Evolutionary conservation across 768 basidiomycete species (phyloP), one percentile per base, ranked within the genome.

Genomic region (Xanthoconium stramineum): DNA sequence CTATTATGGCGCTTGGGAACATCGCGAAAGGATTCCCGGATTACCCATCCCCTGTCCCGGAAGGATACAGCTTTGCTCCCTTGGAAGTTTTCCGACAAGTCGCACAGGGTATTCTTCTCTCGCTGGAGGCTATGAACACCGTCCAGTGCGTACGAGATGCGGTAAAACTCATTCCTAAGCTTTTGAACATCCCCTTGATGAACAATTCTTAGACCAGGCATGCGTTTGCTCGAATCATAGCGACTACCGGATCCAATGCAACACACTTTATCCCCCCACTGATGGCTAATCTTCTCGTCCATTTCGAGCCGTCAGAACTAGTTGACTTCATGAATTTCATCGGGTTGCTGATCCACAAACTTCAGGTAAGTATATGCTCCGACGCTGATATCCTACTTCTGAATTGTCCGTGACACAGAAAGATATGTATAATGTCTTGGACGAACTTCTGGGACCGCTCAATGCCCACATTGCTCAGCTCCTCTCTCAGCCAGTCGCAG

Each of bases 11-110:
- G 3, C 78, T 98, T 20, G 96, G 96, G 13, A 93, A 91, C 64
- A 83, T 98, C 53, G 90, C 94, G 36, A 97, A 97, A 74, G 97
- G 97, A 13, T 98, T 98, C 74, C 97, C 97, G 0, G 93, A 94
- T 67, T 88, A 89, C 65, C 89, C 91, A 42, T 83, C 81, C 15
- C 80, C 84, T 2, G 74, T 86, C 1, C 83, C 85, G 0, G 79
- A 82, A 62, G 84, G 83, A 33, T 88, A 86, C 62, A 78, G 84
- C 10, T 74, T 85, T 19, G 89, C 93, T 0, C 84, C 85, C 1
- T 70, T 92, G 52, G 83, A 86, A 49, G 83, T 92, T 14, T 97
- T 98, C 73, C 80, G 83, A 56, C 84, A 91, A 69, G 83, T 91
- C 64, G 90, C 92, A 0, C 89, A 95, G 67, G 88, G 87, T 2